These are phyloP conservation scores for Coprinopsis marcescibilis DNA, from an alignment of 768 basidiomycete species.

Conservation along the genomic window DNA sequence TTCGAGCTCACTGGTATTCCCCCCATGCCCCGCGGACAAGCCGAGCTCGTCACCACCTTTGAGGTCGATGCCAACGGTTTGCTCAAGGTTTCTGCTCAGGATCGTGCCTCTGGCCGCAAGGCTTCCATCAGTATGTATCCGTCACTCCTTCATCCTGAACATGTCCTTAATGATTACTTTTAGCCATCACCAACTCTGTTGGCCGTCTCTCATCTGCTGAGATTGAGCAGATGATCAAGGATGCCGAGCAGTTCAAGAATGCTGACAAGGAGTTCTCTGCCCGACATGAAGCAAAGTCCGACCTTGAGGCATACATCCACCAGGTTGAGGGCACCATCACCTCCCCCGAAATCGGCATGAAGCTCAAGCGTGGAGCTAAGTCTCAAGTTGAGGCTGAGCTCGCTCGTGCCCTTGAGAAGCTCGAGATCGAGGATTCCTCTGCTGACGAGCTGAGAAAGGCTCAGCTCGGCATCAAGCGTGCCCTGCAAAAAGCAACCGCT, in stretches of 20 bases:
- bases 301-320: slow-evolving; percentile 96
- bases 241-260: slow-evolving; percentile 95
- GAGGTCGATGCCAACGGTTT: slow-evolving; percentile 99
- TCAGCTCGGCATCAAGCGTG: slow-evolving; percentile 91
- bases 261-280: slow-evolving; percentile 98
- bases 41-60: slow-evolving; percentile 98
- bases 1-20: slow-evolving; percentile 99
- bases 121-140: slow-evolving; percentile 82
- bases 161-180: slow-evolving; percentile 14
- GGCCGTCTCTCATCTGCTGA: slow-evolving; percentile 95
- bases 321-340: slow-evolving; percentile 96
- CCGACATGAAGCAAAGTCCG: slow-evolving; percentile 96
- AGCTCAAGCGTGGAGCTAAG: slow-evolving; percentile 97
- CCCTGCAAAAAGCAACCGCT: slow-evolving; percentile 95
- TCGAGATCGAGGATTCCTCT: slow-evolving; percentile 94
- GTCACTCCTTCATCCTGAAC: neutral
- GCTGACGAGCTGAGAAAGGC: slow-evolving; percentile 95
- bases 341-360: slow-evolving; percentile 94
- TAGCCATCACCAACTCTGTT: slow-evolving; percentile 97
- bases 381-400: slow-evolving; percentile 94
- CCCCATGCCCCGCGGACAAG: slow-evolving; percentile 98
- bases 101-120: slow-evolving; percentile 98
- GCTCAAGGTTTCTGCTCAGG: slow-evolving; percentile 96
- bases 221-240: slow-evolving; percentile 99
- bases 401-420: slow-evolving; percentile 94